A percentile compares a stretch with the other conserved stretches of the same genome.
Evolutionary conservation across 1,284 basidiomycete genomes (phyloP).

Genomic region (Inonotus obliquus): DNA sequence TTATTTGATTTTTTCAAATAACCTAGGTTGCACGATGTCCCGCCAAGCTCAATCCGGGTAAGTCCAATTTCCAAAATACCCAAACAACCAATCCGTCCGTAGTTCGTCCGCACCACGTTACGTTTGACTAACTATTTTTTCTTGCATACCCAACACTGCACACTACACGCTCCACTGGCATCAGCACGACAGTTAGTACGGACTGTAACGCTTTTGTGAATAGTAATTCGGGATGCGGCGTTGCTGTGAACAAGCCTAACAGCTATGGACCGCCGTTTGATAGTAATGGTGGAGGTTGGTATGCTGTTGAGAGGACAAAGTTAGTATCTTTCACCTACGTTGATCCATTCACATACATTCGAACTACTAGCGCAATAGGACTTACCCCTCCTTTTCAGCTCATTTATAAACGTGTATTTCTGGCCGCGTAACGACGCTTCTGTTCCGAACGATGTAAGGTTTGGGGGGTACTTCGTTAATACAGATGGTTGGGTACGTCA

Average conservation of each 20-base stretch:
- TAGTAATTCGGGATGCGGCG: slow-evolving; percentile 61
- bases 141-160: too few species aligned
- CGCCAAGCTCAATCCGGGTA: slow-evolving; percentile 22
- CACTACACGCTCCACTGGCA: too few species aligned
- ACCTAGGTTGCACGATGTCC: slow-evolving; percentile 18
- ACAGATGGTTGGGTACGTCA: slow-evolving; percentile 43
- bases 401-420: slow-evolving; percentile 47
- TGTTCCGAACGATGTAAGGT: slow-evolving; percentile 38
- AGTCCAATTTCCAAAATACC: slow-evolving; percentile 24
- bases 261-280: slow-evolving; percentile 61
- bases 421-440: slow-evolving; percentile 38
- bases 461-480: slow-evolving; percentile 32
- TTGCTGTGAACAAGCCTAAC: slow-evolving; percentile 38
- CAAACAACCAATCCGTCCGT: too few species aligned
- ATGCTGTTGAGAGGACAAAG: slow-evolving; percentile 36
- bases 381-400: slow-evolving; percentile 28
- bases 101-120: too few species aligned
- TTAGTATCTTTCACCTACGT: not conserved
- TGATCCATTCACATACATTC: too few species aligned
- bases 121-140: too few species aligned
- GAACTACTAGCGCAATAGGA: not conserved
- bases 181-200: slow-evolving; percentile 34
- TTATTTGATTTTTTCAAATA: not conserved
- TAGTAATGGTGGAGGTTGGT: slow-evolving; percentile 54
- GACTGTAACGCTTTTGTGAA: slow-evolving; percentile 50